These are phyloP conservation scores for Aspergillus ruber DNA, from an alignment of 2,329 filamentous ascomycete species.

Conservation along the genomic window DNA sequence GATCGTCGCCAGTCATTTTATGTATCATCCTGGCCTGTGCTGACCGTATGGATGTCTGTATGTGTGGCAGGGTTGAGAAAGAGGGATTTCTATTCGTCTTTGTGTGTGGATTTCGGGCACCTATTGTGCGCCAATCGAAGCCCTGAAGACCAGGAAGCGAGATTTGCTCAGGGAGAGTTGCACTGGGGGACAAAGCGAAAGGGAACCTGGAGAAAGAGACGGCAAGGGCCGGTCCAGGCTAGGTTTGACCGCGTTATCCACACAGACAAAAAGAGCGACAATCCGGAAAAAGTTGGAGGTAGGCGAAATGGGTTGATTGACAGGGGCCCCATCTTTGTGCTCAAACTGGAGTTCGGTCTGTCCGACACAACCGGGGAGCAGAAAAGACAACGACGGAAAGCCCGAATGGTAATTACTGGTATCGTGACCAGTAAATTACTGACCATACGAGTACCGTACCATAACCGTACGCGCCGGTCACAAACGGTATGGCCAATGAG, in stretches of 20 bases:
- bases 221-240: constrained; percentile 32
- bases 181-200: background rate
- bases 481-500: constrained; percentile 13
- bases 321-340: constrained; percentile 1
- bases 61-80: background rate
- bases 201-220: constrained; percentile 23
- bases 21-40: constrained; percentile 2
- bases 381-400: constrained; percentile 8
- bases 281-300: background rate
- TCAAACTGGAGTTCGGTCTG: constrained; percentile 8
- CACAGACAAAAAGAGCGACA: background rate
- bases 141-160: background rate
- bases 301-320: constrained; percentile 11
- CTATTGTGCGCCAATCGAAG: background rate
- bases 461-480: constrained; percentile 23
- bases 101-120: background rate
- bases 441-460: constrained; percentile 13
- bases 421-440: background rate
- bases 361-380: constrained; percentile 4
- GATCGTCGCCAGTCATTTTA: constrained; percentile 22
- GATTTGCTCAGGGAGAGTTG: background rate
- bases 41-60: background rate
- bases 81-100: background rate
- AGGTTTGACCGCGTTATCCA: constrained; percentile 1
- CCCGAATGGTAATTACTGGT: constrained; percentile 17